These are phyloP conservation scores for Acanthochlamys bracteata DNA, from an alignment of 106 monocot species.

Conservation along the genomic window DNA sequence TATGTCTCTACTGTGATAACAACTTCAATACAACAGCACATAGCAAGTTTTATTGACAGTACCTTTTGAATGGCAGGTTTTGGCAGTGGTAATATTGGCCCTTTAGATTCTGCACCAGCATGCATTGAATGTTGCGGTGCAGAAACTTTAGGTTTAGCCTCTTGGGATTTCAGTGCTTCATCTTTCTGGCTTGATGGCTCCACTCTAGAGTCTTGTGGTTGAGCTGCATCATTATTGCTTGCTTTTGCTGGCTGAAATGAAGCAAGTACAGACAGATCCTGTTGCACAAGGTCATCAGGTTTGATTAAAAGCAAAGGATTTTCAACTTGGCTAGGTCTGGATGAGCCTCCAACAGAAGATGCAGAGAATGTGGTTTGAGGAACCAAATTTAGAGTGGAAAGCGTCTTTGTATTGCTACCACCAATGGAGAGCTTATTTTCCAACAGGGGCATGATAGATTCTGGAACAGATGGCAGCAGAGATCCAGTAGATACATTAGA, in stretches of 20 bases:
- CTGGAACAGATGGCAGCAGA: constrained; percentile 19
- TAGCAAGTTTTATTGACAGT: background rate
- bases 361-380: constrained; percentile 22
- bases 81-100: constrained; percentile 33
- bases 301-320: constrained; percentile 29
- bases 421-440: constrained; percentile 17
- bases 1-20: too few relatives aligned
- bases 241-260: constrained; percentile 20
- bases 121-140: constrained; percentile 12
- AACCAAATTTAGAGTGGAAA: constrained; percentile 20
- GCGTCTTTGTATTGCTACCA: constrained; percentile 21
- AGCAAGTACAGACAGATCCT: constrained; percentile 14
- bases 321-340: constrained; percentile 36
- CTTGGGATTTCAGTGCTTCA: constrained; percentile 16
- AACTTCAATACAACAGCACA: background rate
- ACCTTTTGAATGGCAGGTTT: constrained; percentile 23
- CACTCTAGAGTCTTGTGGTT: constrained; percentile 19
- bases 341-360: constrained; percentile 19
- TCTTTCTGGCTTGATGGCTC: constrained; percentile 19
- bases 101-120: constrained; percentile 19
- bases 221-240: constrained; percentile 20
- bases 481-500: constrained; percentile 18
- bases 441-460: constrained; percentile 7
- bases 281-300: constrained; percentile 33
- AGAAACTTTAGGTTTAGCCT: constrained; percentile 21